phyloP scores from a whole-genome alignment of 164 flowering plant genomes.

The Brasenia schreberi region DNA sequence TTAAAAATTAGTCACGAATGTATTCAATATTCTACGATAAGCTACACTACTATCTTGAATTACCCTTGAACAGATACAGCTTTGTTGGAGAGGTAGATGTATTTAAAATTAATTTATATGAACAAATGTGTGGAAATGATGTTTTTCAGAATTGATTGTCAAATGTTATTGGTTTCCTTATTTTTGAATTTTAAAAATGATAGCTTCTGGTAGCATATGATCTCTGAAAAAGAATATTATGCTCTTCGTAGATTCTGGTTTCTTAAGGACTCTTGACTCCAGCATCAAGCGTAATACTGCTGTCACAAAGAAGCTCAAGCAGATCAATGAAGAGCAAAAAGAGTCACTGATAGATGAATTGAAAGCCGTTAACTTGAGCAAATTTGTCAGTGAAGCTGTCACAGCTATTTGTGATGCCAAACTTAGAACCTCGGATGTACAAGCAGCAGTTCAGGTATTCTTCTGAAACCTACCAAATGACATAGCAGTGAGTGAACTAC shows the following conservation, averaged over 20 bases:
- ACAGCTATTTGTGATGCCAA: conserved; percentile 93
- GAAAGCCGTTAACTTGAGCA: conserved; percentile 77
- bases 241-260: conserved; percentile 51
- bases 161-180: background rate
- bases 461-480: background rate
- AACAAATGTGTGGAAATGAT: background rate
- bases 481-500: too few relatives aligned
- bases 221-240: background rate
- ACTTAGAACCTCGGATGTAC: conserved; percentile 74
- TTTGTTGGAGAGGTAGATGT: background rate
- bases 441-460: conserved; percentile 90
- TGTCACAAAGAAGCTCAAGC: conserved; percentile 87
- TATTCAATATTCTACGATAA: too few relatives aligned
- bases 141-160: background rate
- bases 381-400: conserved; percentile 98
- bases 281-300: conserved; percentile 95
- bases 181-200: background rate
- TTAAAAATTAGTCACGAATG: too few relatives aligned
- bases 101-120: too few relatives aligned
- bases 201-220: background rate
- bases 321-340: conserved; percentile 83
- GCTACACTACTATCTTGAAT: too few relatives aligned
- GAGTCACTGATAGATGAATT: conserved; percentile 86
- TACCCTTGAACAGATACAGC: too few relatives aligned
- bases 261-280: conserved; percentile 84